These are phyloP conservation scores for Baudoinia panamericana DNA, from an alignment of 495 filamentous ascomycete species.

Conservation along the genomic window DNA sequence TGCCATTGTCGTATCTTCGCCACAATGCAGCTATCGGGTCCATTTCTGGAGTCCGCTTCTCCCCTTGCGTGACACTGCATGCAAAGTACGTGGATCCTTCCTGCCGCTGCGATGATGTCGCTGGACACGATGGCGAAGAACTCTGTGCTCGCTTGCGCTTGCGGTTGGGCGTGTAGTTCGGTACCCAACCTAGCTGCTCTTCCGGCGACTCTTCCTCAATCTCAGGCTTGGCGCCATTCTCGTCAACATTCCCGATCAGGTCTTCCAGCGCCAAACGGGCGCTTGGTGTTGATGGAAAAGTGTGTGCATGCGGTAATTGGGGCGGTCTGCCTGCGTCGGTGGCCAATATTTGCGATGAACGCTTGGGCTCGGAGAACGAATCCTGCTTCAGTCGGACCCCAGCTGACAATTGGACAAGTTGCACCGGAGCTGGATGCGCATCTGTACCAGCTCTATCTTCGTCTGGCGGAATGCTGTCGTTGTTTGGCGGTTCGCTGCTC, in stretches of 20 bases:
- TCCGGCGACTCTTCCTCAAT: slow-evolving; percentile 47
- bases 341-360: too few species aligned
- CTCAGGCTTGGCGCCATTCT: slow-evolving; percentile 37
- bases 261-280: slow-evolving; percentile 64
- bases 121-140: slow-evolving; percentile 46
- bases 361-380: slow-evolving; percentile 27
- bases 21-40: slow-evolving; percentile 81
- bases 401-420: too few species aligned
- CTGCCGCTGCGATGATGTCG: slow-evolving; percentile 54
- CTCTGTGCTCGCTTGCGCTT: slow-evolving; percentile 61
- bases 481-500: too few species aligned
- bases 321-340: not conserved
- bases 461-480: too few species aligned
- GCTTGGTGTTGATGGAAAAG: slow-evolving; percentile 54
- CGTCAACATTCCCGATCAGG: slow-evolving; percentile 55
- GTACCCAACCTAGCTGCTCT: slow-evolving; percentile 61
- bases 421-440: too few species aligned
- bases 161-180: slow-evolving; percentile 36
- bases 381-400: not conserved
- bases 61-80: slow-evolving; percentile 39
- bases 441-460: too few species aligned
- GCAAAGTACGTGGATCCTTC: slow-evolving; percentile 32
- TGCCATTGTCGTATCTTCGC: slow-evolving; percentile 49
- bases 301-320: slow-evolving; percentile 30
- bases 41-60: slow-evolving; percentile 55